Conservation (phyloP, 148 eudicot genomes). For the Silene latifolia region DNA sequence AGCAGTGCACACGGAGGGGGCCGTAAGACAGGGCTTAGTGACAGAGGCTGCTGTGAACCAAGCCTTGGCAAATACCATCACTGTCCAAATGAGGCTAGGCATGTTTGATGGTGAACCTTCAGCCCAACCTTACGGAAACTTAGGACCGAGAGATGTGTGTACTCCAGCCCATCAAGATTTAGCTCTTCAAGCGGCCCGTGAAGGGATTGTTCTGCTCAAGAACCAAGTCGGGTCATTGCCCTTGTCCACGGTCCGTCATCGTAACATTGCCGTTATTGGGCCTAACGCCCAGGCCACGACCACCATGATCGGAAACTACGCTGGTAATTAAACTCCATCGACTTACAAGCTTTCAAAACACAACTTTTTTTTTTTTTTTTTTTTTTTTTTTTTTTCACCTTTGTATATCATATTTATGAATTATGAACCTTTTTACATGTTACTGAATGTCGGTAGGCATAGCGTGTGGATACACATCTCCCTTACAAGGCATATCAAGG, state of each 20-base stretch:
- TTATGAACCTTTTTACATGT: no score
- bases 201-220: conserved; percentile 76
- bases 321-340: no score
- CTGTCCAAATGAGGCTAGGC: conserved; percentile 87
- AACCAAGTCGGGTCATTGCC: conserved; percentile 57
- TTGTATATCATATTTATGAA: no score
- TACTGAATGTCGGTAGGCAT: conserved; percentile 34
- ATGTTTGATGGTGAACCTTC: conserved; percentile 84
- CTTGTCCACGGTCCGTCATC: conserved; percentile 36
- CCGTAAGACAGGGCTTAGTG: conserved; percentile 49
- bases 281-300: conserved; percentile 55
- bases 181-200: conserved; percentile 86
- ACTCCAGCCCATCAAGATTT: conserved; percentile 58
- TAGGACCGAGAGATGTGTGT: conserved; percentile 75
- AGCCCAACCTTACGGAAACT: conserved; percentile 53
- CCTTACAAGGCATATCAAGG: conserved; percentile 65
- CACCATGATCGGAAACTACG: conserved; percentile 66
- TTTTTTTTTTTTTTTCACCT: no score
- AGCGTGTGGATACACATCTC: conserved; percentile 69
- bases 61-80: conserved; percentile 59
- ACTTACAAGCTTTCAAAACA: no score
- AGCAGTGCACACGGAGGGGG: conserved; percentile 66
- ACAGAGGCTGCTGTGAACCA: conserved; percentile 59
- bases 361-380: no score
- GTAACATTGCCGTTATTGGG: conserved; percentile 53